These are phyloP conservation scores for Saturnispora saitoi DNA, from an alignment of 805 yeast species.

Conservation along the genomic window DNA sequence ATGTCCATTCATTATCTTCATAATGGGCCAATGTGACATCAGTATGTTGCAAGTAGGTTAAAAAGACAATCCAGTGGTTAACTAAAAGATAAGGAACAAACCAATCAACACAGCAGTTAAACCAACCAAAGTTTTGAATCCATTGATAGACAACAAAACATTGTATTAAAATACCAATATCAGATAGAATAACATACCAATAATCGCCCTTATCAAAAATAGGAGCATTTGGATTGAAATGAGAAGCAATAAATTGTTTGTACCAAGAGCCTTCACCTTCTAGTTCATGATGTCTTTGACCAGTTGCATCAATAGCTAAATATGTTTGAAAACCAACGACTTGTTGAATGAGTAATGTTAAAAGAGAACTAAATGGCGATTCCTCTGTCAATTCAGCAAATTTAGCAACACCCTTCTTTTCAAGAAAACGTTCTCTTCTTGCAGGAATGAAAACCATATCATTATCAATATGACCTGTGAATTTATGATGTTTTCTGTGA, in stretches of 20 bases:
- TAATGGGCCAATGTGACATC: constrained; percentile 55
- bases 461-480: constrained; percentile 50
- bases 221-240: constrained; percentile 48
- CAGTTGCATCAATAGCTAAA: constrained; percentile 46
- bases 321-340: constrained; percentile 46
- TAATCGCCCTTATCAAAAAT: constrained; percentile 45
- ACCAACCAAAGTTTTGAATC: constrained; percentile 39
- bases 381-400: constrained; percentile 45
- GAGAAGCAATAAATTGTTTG: constrained; percentile 37
- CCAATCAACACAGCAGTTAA: constrained; percentile 47
- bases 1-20: constrained; percentile 48
- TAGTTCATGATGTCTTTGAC: constrained; percentile 38
- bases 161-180: constrained; percentile 43
- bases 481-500: constrained; percentile 56
- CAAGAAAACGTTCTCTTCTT: constrained; percentile 39
- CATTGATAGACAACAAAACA: constrained; percentile 42
- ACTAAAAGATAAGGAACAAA: constrained; percentile 51
- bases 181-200: constrained; percentile 48
- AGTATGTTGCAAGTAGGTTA: constrained; percentile 55
- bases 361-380: constrained; percentile 42
- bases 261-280: constrained; percentile 16
- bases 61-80: constrained; percentile 59
- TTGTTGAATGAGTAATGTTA: constrained; percentile 42
- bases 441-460: constrained; percentile 55
- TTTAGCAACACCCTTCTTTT: constrained; percentile 24